Percentiles rank a stretch among this genome's conserved stretches.
phyloP scores from a whole-genome alignment of 179 eudicot genomes.

The Vitellaria paradoxa region DNA sequence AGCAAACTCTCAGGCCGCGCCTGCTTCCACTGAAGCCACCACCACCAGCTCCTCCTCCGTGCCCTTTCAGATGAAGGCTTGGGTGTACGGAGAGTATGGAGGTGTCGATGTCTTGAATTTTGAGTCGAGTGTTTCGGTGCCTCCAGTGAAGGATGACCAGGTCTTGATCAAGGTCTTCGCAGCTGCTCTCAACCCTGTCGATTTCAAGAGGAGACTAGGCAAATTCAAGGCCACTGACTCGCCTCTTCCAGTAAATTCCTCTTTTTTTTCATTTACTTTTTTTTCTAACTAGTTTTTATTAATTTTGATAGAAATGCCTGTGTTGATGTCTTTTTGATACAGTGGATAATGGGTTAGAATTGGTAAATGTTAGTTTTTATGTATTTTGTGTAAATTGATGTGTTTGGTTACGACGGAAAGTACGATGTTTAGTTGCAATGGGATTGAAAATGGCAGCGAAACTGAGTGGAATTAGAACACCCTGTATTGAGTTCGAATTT shows the following conservation, averaged over 20 bases:
- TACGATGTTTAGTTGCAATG: neutral
- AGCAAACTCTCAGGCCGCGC: conserved; percentile 54
- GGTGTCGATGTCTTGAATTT: conserved; percentile 76
- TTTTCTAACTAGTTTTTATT: neutral
- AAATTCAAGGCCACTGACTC: conserved; percentile 95
- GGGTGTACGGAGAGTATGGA: conserved; percentile 86
- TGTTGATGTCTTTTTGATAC: neutral
- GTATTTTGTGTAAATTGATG: neutral
- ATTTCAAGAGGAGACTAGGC: conserved; percentile 76
- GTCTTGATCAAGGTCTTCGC: conserved; percentile 85
- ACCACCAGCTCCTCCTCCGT: conserved; percentile 16
- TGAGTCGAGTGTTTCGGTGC: conserved; percentile 60
- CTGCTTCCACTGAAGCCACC: conserved; percentile 35
- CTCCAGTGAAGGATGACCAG: conserved; percentile 67
- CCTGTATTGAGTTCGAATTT: no score
- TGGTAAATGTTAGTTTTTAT: neutral
- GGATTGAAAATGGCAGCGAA: no score
- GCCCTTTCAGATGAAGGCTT: conserved; percentile 82
- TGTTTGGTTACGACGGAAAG: neutral
- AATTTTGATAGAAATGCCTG: neutral
- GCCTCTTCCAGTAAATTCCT: conserved; percentile 70
- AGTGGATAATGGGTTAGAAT: neutral
- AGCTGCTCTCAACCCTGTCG: conserved; percentile 89
- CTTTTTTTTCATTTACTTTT: neutral
- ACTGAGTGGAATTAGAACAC: no score